Conservation (phyloP, 306 rosid species). For the Quercus suber region DNA sequence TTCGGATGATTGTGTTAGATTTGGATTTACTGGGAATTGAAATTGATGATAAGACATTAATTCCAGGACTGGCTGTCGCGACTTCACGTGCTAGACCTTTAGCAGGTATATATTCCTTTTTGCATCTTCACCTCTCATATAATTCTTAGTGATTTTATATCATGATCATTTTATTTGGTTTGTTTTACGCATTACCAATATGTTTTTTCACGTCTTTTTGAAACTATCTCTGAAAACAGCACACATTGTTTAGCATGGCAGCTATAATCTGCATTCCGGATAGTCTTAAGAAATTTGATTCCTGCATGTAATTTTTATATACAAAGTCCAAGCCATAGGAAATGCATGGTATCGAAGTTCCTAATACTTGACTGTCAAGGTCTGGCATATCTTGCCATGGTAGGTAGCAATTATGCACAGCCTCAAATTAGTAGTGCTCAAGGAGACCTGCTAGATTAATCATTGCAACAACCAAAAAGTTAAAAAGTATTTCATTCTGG, state of each 20-base stretch:
- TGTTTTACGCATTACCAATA: background rate
- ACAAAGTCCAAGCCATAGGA: background rate
- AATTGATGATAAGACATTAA: conserved; percentile 72
- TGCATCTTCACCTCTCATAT: background rate
- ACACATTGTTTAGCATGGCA: background rate
- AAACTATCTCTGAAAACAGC: background rate
- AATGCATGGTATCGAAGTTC: background rate
- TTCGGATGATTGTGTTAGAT: conserved; percentile 32
- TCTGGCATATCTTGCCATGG: background rate
- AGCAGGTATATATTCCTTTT: conserved; percentile 53
- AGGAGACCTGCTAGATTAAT: background rate
- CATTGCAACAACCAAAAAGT: background rate
- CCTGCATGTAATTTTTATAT: background rate
- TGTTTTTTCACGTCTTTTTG: background rate
- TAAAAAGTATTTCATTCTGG: background rate
- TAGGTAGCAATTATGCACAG: background rate
- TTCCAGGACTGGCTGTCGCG: conserved; percentile 86
- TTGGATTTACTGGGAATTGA: conserved; percentile 89
- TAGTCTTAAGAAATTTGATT: background rate
- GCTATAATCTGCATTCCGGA: background rate
- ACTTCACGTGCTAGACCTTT: conserved; percentile 77
- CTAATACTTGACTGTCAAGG: background rate
- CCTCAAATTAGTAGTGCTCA: background rate
- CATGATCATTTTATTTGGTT: background rate
- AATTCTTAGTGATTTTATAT: background rate